Base-by-base conservation (phyloP, 1,284 basidiomycete genomes). In the Lentinus polychrous region DNA sequence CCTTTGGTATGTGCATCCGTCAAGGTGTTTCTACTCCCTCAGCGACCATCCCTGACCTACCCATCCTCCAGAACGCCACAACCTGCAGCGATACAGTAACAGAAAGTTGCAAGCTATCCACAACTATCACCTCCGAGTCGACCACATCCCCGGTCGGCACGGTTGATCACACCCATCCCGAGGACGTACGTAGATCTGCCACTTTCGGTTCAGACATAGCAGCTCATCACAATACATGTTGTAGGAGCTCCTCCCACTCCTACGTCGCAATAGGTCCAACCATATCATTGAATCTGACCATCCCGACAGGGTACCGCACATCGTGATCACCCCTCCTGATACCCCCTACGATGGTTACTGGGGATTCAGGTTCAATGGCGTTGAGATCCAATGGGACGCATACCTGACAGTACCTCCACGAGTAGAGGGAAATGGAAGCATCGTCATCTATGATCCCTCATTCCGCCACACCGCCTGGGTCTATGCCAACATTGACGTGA, bases 301-400 rank as follows among this genome's bases (percentile, higher is more conserved):
- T 45, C 60, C 62, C 1, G 52, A 55, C 27, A 37, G 60, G 11
- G 56, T 65, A 0, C 76, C 76, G 0, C 73, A 75, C 58, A 74
- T 79, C 46, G 73, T 76, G 45, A 69, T 78, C 41, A 71, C 74
- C 14, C 70, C 71, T 33, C 66, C 71, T 38, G 60, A 66, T 44
- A 66, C 68, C 41, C 63, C 52, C 3, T 62, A 55, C 52, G 62
- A 71, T 37, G 67, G 67, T 46, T 63, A 64, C 40, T 64, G 61
- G 45, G 63, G 60, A 4, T 57, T 59, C 7, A 63, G 62, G 54
- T 52, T 57, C 20, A 75, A 75, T 38, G 46, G 49, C 15, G 40
- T 50, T 4, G 48, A 41, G 8, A 42, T 49, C 7, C 57, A 57
- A 35, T 39, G 45, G 10, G 37, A 39, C 12, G 27, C 27, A 18